A percentile compares a stretch with the other conserved stretches of the same genome.
Conservation (phyloP, 106 monocot species). For the Ottelia alismoides region DNA sequence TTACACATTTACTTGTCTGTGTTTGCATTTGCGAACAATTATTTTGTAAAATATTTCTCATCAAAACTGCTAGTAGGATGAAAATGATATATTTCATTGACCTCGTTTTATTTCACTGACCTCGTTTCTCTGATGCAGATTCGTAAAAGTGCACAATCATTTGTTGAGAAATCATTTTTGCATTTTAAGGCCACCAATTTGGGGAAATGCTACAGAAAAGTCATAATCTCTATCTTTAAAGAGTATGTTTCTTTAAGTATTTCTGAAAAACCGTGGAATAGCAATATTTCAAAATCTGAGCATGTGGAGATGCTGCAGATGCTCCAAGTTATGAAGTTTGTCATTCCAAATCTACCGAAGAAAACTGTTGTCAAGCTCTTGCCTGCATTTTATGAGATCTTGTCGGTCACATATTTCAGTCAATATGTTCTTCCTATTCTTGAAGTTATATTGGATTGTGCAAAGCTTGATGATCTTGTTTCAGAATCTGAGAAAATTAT, state of each 20-base stretch:
- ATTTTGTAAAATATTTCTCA: too few relatives aligned
- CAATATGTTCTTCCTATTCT: slow-evolving; percentile 47
- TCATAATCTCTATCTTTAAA: slow-evolving; percentile 28
- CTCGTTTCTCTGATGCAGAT: too few relatives aligned
- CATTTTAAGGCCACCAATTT: too few relatives aligned
- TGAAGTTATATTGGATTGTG: slow-evolving; percentile 34
- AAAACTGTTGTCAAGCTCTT: slow-evolving; percentile 40
- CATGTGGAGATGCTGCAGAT: slow-evolving; percentile 41
- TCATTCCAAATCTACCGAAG: slow-evolving; percentile 33
- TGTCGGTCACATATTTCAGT: slow-evolving; percentile 27
- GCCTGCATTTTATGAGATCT: slow-evolving; percentile 30
- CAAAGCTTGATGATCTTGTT: slow-evolving; percentile 25
- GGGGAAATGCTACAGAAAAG: too few relatives aligned
- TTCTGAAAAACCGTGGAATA: slow-evolving; percentile 11
- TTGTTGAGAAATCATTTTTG: too few relatives aligned
- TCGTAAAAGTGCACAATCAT: too few relatives aligned
- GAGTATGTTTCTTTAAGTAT: slow-evolving; percentile 23
- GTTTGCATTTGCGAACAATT: too few relatives aligned
- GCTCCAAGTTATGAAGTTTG: slow-evolving; percentile 42
- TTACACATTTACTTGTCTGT: too few relatives aligned
- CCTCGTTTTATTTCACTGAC: too few relatives aligned
- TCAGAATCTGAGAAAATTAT: slow-evolving; percentile 35
- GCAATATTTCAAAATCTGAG: slow-evolving; percentile 14
- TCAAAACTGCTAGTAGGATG: too few relatives aligned
- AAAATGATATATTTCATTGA: too few relatives aligned